phyloP scores from a whole-genome alignment of 345 rosid species.

The Eutrema yunnanense region DNA sequence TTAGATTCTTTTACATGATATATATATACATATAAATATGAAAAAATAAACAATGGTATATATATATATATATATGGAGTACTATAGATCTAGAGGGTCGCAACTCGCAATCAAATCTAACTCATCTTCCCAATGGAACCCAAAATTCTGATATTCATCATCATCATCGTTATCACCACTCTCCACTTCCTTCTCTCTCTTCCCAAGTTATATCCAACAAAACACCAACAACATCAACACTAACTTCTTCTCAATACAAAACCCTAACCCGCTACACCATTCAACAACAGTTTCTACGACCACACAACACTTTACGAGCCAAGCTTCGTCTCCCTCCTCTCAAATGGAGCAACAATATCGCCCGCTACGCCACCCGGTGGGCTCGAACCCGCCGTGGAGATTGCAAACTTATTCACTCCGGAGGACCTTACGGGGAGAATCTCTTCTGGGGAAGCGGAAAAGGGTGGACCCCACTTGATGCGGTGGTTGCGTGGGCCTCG shows the following conservation, averaged over 20 bases:
- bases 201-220: not conserved
- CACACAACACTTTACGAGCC: conserved; percentile 44
- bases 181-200: conserved; percentile 3
- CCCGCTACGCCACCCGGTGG: conserved; percentile 42
- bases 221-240: not conserved
- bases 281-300: conserved; percentile 36
- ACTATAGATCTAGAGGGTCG: conserved; percentile 13
- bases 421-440: conserved; percentile 52
- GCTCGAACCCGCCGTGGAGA: conserved; percentile 35
- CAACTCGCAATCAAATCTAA: conserved; percentile 13
- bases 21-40: conserved; percentile 1
- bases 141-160: not conserved
- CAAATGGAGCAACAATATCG: conserved; percentile 51
- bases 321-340: conserved; percentile 48
- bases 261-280: conserved; percentile 4
- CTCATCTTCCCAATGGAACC: conserved; percentile 15
- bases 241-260: conserved; percentile 10
- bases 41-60: not conserved
- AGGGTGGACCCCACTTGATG: conserved; percentile 42
- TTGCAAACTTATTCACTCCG: conserved; percentile 48
- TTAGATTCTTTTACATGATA: conserved; percentile 19
- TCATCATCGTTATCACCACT: not conserved
- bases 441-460: conserved; percentile 59
- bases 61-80: not conserved
- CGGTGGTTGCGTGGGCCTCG: conserved; percentile 51